Evolutionary conservation across 2,329 filamentous ascomycete genomes (phyloP).

Genomic region (Neonectria ditissima): DNA sequence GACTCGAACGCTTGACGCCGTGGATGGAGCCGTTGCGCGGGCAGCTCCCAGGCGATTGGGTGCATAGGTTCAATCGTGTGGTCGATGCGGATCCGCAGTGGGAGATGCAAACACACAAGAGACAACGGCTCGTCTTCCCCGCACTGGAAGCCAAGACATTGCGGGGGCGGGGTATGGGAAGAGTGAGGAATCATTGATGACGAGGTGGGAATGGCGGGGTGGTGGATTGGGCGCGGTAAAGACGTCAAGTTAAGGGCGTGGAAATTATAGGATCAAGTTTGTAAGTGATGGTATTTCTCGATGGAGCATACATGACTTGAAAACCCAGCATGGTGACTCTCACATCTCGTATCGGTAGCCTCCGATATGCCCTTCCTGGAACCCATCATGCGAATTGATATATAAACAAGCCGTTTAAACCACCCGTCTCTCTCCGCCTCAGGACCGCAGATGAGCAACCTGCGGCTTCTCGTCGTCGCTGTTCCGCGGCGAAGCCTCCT

Average conservation of each 20-base stretch:
- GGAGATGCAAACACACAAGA: neutral
- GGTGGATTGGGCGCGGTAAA: neutral
- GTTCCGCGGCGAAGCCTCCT: constrained; percentile 20
- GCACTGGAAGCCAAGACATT: neutral
- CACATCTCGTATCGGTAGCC: neutral
- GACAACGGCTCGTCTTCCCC: neutral
- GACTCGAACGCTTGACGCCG: neutral
- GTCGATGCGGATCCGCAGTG: constrained; percentile 22
- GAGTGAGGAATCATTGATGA: neutral
- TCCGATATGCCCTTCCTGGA: neutral
- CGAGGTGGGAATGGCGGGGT: neutral
- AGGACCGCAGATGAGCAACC: constrained; percentile 3
- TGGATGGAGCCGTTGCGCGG: neutral
- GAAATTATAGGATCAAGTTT: too few species aligned
- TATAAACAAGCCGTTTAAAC: constrained; percentile 1
- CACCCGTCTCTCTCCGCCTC: neutral
- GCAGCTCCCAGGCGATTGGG: neutral
- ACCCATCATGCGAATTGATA: neutral
- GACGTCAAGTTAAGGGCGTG: neutral
- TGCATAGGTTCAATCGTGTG: neutral
- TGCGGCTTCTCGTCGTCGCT: constrained; percentile 29
- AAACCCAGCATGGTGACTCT: neutral
- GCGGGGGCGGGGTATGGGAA: constrained; percentile 13
- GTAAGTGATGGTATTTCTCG: neutral
- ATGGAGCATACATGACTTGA: neutral